These are phyloP conservation scores for Daldinia grandis DNA, from an alignment of 495 filamentous ascomycete species.

Conservation along the genomic window DNA sequence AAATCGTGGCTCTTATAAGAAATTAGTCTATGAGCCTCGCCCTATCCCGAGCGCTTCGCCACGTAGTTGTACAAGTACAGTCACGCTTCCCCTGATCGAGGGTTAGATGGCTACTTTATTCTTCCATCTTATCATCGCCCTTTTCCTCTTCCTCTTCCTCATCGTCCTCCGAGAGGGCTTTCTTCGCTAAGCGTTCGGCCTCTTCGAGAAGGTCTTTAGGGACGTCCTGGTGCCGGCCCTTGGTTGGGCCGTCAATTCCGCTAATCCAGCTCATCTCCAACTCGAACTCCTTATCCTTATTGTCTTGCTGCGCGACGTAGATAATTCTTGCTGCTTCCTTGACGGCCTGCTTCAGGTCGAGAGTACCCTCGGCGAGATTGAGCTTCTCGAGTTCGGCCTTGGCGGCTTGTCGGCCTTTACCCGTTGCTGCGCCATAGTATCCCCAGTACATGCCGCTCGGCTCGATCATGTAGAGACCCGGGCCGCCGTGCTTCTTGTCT, in stretches of 20 bases:
- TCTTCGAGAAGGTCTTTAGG: constrained; percentile 88
- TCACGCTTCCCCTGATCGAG: neutral
- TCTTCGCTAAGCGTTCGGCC: constrained; percentile 87
- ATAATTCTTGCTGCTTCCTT: constrained; percentile 98
- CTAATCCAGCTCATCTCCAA: constrained; percentile 99
- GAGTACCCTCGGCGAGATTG: constrained; percentile 75
- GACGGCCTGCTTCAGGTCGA: constrained; percentile 86
- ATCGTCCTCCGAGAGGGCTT: constrained; percentile 76
- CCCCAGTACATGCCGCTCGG: constrained; percentile 97
- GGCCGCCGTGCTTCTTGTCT: constrained; percentile 81
- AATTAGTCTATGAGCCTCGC: constrained; percentile 35
- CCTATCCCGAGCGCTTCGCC: constrained; percentile 23
- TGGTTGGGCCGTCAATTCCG: constrained; percentile 80
- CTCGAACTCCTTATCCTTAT: constrained; percentile 98
- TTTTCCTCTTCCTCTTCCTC: constrained; percentile 71
- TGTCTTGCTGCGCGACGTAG: constrained; percentile 95
- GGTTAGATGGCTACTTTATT: constrained; percentile 54
- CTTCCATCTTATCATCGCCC: constrained; percentile 76
- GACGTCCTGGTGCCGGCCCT: constrained; percentile 89
- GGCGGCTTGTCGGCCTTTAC: constrained; percentile 93
- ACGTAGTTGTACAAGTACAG: constrained; percentile 33
- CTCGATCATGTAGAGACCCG: constrained; percentile 97
- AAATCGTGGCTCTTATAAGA: constrained; percentile 23
- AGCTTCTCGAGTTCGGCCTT: constrained; percentile 99
- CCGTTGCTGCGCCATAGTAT: constrained; percentile 96